phyloP scores from a whole-genome alignment of 768 basidiomycete species.

The Rhodotorula kratochvilovae region DNA sequence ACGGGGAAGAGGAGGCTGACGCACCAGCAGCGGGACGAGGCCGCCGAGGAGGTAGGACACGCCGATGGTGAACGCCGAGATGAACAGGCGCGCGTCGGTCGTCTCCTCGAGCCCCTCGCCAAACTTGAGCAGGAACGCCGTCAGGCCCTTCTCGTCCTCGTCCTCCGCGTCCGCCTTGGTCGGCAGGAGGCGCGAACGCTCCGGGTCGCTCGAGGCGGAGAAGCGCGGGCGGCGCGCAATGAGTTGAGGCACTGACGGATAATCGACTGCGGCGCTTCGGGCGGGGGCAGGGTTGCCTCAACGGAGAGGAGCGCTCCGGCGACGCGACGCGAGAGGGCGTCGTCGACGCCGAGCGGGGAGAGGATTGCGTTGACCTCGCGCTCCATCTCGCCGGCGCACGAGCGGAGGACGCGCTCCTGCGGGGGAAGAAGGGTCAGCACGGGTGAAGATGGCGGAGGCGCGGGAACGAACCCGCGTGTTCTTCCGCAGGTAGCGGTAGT shows the following conservation, averaged over 20 bases:
- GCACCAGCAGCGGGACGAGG: slow-evolving; percentile 69
- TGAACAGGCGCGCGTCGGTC: slow-evolving; percentile 73
- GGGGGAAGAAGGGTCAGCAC: background rate
- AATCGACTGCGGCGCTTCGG: slow-evolving; percentile 35
- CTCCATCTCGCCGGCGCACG: slow-evolving; percentile 92
- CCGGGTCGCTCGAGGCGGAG: slow-evolving; percentile 15
- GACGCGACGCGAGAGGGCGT: slow-evolving; percentile 69
- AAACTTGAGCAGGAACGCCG: slow-evolving; percentile 90
- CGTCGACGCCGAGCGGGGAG: slow-evolving; percentile 83
- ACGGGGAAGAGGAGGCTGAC: slow-evolving; percentile 55
- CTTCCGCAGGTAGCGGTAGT: slow-evolving; percentile 70
- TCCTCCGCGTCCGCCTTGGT: slow-evolving; percentile 53
- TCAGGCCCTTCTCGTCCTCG: slow-evolving; percentile 71
- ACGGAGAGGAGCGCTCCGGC: slow-evolving; percentile 62
- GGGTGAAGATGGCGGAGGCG: background rate
- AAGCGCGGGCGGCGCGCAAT: slow-evolving; percentile 39
- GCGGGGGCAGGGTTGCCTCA: slow-evolving; percentile 45
- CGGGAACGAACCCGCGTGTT: slow-evolving; percentile 53
- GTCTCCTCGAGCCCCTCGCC: slow-evolving; percentile 94
- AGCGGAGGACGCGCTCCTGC: slow-evolving; percentile 72
- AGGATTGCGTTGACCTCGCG: slow-evolving; percentile 85
- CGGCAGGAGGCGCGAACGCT: slow-evolving; percentile 23
- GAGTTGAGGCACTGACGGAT: slow-evolving; percentile 29
- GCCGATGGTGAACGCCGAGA: slow-evolving; percentile 91
- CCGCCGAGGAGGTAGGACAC: slow-evolving; percentile 86